Percentiles rank a stretch among this genome's conserved stretches.
phyloP scores from a whole-genome alignment of 164 flowering plant genomes.

The Annona squamosa region DNA sequence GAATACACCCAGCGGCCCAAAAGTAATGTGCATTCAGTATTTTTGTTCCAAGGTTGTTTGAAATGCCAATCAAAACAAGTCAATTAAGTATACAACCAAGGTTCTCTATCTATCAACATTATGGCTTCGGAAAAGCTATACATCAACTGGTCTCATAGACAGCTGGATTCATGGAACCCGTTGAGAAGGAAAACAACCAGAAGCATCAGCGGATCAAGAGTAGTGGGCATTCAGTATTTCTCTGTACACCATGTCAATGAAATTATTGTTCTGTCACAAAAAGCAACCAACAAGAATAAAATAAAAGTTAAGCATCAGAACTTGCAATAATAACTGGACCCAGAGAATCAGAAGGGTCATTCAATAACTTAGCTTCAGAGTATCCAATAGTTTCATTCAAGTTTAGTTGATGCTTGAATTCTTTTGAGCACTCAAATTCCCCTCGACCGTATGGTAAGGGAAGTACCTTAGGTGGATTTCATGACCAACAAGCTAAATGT shows the following conservation, averaged over 20 bases:
- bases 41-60: too few relatives aligned
- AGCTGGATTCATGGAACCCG: not conserved
- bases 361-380: not conserved
- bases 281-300: not conserved
- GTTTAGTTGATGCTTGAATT: not conserved
- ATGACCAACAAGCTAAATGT: not conserved
- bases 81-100: not conserved
- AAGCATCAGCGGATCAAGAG: constrained; percentile 19
- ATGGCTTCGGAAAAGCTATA: not conserved
- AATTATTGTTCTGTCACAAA: constrained; percentile 55
- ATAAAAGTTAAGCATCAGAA: not conserved
- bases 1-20: too few relatives aligned
- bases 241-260: constrained; percentile 66
- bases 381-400: not conserved
- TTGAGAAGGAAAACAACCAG: not conserved
- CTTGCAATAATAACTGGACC: not conserved
- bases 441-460: not conserved
- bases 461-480: not conserved
- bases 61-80: not conserved
- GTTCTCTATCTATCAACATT: not conserved
- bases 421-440: not conserved
- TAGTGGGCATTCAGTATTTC: constrained; percentile 50
- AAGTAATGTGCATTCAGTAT: too few relatives aligned
- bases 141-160: not conserved
- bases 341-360: not conserved